These are phyloP conservation scores for Cytospora paraplurivora DNA, from an alignment of 2,329 filamentous ascomycete species.

Conservation along the genomic window DNA sequence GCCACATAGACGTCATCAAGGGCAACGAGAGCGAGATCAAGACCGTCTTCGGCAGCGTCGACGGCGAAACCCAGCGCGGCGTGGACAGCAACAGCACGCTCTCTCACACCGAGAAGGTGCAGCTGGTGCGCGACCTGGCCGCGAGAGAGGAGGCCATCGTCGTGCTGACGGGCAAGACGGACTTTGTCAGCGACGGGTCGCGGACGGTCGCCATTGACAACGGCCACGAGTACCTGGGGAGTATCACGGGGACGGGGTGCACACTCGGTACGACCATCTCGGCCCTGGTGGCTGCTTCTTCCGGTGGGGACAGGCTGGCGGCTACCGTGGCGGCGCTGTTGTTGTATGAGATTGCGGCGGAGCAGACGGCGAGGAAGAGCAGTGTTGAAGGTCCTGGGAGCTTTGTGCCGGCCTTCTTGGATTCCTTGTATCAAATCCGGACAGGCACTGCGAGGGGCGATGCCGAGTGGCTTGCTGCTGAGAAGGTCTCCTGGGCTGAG, in stretches of 20 bases:
- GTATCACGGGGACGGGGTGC: conserved; percentile 81
- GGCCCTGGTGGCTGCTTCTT: conserved; percentile 67
- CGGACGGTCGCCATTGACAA: conserved; percentile 71
- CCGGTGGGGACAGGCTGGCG: conserved; percentile 62
- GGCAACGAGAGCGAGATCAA: conserved; percentile 90
- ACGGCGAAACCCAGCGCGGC: conserved; percentile 68
- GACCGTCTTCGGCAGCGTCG: conserved; percentile 60
- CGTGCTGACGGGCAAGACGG: conserved; percentile 78
- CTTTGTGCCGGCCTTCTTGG: conserved; percentile 83
- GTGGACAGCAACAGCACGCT: conserved; percentile 74
- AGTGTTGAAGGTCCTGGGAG: conserved; percentile 79
- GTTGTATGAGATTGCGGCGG: conserved; percentile 75
- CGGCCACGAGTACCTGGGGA: conserved; percentile 70
- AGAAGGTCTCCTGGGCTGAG: not conserved
- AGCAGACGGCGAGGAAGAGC: conserved; percentile 63
- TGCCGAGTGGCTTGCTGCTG: conserved; percentile 10
- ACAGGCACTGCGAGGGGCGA: conserved; percentile 13
- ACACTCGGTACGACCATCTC: conserved; percentile 81
- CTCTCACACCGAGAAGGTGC: conserved; percentile 51
- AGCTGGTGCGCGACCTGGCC: conserved; percentile 68
- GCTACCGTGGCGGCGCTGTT: conserved; percentile 73
- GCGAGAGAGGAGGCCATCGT: conserved; percentile 69
- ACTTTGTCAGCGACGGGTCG: conserved; percentile 75
- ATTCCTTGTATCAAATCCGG: conserved; percentile 60
- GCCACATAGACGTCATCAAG: conserved; percentile 87